Percentiles rank a stretch among this genome's conserved stretches.
phyloP scores from a whole-genome alignment of 2,329 filamentous ascomycete species.

The Apiospora malaysiana region DNA sequence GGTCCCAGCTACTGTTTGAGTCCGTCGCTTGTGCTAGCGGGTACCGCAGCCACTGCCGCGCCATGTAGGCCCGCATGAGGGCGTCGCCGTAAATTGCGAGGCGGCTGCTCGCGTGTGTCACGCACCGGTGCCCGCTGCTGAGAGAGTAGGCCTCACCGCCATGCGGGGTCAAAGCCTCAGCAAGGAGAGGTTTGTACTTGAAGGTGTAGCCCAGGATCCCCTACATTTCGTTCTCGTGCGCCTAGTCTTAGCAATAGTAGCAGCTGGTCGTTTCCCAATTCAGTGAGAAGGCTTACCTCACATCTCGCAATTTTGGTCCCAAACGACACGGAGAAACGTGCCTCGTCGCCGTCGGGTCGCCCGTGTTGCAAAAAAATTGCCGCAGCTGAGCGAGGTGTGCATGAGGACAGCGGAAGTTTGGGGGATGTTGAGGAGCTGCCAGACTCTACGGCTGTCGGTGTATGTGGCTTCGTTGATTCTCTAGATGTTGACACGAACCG shows the following conservation, averaged over 20 bases:
- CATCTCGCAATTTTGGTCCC: too few species aligned
- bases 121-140: background rate
- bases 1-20: too few species aligned
- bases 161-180: background rate
- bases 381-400: too few species aligned
- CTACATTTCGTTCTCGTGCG: background rate
- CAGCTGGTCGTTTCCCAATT: too few species aligned
- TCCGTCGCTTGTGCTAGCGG: background rate
- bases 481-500: background rate
- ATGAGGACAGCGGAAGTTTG: too few species aligned
- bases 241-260: too few species aligned
- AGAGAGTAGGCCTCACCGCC: background rate
- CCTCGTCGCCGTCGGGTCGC: too few species aligned
- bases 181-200: background rate
- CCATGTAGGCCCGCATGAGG: conserved; percentile 7
- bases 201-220: conserved; percentile 7
- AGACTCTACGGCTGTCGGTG: background rate
- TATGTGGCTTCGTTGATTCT: background rate
- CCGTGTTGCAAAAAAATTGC: too few species aligned
- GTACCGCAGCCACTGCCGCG: background rate
- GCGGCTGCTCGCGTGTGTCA: background rate
- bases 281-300: too few species aligned
- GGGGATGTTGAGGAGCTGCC: background rate
- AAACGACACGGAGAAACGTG: too few species aligned
- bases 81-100: background rate